These are phyloP conservation scores for Gorgonomyces haynaldii DNA, from an alignment of 192 early-diverging fungal species.

Conservation along the genomic window DNA sequence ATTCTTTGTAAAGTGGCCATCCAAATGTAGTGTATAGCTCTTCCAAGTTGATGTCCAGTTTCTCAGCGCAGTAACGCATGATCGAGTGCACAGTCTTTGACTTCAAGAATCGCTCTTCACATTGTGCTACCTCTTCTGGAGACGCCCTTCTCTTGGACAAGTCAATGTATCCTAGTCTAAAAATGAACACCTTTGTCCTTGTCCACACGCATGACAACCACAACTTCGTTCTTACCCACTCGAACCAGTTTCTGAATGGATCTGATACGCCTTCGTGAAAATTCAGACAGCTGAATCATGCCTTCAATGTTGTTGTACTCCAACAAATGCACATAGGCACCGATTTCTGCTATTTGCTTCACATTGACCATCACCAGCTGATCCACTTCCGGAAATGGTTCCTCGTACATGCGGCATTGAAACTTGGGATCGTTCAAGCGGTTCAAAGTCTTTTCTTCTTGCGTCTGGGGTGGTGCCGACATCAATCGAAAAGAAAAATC, in stretches of 20 bases:
- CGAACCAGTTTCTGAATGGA: conserved; percentile 92
- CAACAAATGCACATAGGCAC: conserved; percentile 85
- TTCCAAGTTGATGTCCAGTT: conserved; percentile 67
- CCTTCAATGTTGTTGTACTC: conserved; percentile 98
- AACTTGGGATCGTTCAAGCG: no score
- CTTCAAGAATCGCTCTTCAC: conserved; percentile 89
- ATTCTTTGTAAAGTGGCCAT: conserved; percentile 93
- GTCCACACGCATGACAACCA: conserved; percentile 88
- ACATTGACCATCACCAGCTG: conserved; percentile 97
- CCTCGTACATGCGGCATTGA: conserved; percentile 86
- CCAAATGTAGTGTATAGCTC: conserved; percentile 71
- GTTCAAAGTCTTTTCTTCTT: no score
- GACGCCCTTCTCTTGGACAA: conserved; percentile 88
- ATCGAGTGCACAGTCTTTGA: conserved; percentile 82
- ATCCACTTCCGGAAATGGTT: conserved; percentile 84
- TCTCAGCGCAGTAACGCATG: conserved; percentile 81
- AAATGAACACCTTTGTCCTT: conserved; percentile 70
- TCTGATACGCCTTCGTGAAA: conserved; percentile 89
- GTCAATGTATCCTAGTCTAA: conserved; percentile 83
- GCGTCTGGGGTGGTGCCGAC: no score
- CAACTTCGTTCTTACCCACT: conserved; percentile 85
- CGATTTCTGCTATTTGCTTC: conserved; percentile 87
- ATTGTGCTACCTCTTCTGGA: conserved; percentile 76
- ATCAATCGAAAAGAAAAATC: no score
- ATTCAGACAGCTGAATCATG: conserved; percentile 89